Conservation (phyloP, 768 basidiomycete species). For the Artomyces pyxidatus region DNA sequence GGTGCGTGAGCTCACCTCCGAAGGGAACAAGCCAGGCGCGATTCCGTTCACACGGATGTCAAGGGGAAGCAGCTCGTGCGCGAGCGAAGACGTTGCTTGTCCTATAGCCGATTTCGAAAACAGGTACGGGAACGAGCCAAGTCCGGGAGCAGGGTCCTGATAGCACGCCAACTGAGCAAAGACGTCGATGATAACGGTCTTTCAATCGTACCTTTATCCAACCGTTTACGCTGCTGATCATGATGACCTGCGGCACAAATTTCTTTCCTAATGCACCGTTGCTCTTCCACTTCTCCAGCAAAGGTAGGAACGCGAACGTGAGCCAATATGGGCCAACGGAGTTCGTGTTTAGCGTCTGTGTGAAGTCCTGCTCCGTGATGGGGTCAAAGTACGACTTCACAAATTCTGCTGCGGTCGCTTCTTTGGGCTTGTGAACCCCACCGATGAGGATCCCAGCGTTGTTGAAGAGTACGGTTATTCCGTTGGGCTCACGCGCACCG, state of each 20-base stretch:
- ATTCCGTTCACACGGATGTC: slow-evolving; percentile 45
- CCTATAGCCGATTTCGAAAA: slow-evolving; percentile 42
- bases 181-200: neutral
- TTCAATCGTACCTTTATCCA: slow-evolving; percentile 39
- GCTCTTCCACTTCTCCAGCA: slow-evolving; percentile 39
- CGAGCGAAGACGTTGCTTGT: slow-evolving; percentile 37
- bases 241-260: slow-evolving; percentile 41
- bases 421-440: slow-evolving; percentile 20
- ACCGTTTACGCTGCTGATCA: slow-evolving; percentile 45
- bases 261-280: slow-evolving; percentile 22
- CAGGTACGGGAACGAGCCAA: slow-evolving; percentile 36
- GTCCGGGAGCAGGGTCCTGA: slow-evolving; percentile 34
- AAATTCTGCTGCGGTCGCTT: slow-evolving; percentile 29
- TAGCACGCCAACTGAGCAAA: neutral
- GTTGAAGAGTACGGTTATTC: slow-evolving; percentile 40
- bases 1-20: neutral
- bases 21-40: slow-evolving; percentile 28
- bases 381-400: slow-evolving; percentile 31
- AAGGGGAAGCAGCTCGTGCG: slow-evolving; percentile 40
- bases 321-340: slow-evolving; percentile 44
- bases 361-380: slow-evolving; percentile 30
- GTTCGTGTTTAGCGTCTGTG: slow-evolving; percentile 30
- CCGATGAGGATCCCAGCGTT: slow-evolving; percentile 35
- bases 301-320: slow-evolving; percentile 47
- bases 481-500: slow-evolving; percentile 23